Conservation (phyloP, 768 basidiomycete genomes). For the Hydnomerulius pinastri region DNA sequence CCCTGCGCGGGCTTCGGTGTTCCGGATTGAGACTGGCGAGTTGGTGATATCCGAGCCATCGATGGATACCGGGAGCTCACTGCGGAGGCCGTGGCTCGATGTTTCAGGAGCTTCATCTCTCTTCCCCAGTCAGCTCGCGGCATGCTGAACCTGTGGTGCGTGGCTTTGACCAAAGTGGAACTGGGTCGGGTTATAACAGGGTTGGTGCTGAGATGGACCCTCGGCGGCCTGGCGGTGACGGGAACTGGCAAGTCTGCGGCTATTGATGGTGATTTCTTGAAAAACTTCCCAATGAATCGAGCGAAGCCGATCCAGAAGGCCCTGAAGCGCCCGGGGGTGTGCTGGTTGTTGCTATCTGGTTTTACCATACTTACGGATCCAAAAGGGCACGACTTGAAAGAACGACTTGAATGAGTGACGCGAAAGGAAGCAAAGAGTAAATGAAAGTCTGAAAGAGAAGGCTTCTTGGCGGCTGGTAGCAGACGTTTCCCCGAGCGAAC, state of each 20-base stretch:
- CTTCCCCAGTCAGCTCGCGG: not conserved
- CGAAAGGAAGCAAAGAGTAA: not conserved
- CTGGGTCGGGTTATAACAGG: not conserved
- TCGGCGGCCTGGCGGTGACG: conserved; percentile 10
- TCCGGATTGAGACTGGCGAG: conserved; percentile 4
- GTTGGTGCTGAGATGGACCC: not conserved
- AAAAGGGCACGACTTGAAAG: not conserved
- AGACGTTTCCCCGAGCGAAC: not conserved
- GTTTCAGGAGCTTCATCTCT: conserved; percentile 14
- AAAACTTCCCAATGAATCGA: conserved; percentile 11
- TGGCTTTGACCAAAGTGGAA: not conserved
- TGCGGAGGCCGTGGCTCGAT: conserved; percentile 3
- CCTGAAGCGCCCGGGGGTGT: conserved; percentile 7
- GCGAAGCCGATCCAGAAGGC: conserved; percentile 18
- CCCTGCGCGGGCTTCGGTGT: not conserved
- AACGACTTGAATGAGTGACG: not conserved
- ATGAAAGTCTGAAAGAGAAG: not conserved
- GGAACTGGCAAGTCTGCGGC: conserved; percentile 17
- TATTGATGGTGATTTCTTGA: conserved; percentile 12
- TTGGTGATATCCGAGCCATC: not conserved
- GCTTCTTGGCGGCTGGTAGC: not conserved
- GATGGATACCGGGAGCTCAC: conserved; percentile 6
- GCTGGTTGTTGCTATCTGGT: not conserved
- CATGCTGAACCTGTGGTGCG: not conserved
- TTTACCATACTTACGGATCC: not conserved